These are phyloP conservation scores for Boletus nobilissimus DNA, from an alignment of 1,284 basidiomycete genomes.

Conservation along the genomic window DNA sequence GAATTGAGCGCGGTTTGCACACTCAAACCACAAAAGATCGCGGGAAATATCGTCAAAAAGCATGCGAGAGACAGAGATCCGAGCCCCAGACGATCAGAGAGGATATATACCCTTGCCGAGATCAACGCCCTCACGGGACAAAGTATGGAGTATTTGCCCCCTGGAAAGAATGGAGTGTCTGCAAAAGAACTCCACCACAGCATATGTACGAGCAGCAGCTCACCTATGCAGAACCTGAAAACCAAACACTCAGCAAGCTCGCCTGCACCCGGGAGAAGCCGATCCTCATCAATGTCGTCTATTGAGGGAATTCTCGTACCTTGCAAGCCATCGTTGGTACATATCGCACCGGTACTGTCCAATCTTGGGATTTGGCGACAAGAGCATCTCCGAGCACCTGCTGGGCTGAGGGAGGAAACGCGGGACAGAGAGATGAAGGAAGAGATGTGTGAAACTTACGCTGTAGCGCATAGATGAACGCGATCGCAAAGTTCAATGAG, in stretches of 20 bases:
- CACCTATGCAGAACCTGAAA: slow-evolving; percentile 34
- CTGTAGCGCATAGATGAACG: too few relatives aligned
- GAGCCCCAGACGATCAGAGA: slow-evolving; percentile 46
- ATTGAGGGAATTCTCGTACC: slow-evolving; percentile 62
- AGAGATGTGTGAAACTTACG: slow-evolving; percentile 52
- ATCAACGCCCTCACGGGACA: slow-evolving; percentile 46
- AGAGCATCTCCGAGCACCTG: slow-evolving; percentile 70
- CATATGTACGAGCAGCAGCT: slow-evolving; percentile 35
- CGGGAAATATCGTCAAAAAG: slow-evolving; percentile 29
- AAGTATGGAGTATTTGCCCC: slow-evolving; percentile 38
- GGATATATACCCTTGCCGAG: slow-evolving; percentile 49
- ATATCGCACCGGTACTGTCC: slow-evolving; percentile 64
- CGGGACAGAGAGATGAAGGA: slow-evolving; percentile 73
- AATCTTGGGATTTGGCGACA: slow-evolving; percentile 65
- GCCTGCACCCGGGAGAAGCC: slow-evolving; percentile 29
- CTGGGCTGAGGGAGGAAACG: slow-evolving; percentile 67
- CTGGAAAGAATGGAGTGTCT: slow-evolving; percentile 26
- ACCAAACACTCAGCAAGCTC: slow-evolving; percentile 28
- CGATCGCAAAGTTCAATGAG: too few relatives aligned
- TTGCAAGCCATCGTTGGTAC: slow-evolving; percentile 67
- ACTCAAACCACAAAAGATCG: slow-evolving; percentile 35
- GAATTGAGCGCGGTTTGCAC: slow-evolving; percentile 33
- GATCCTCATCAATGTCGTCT: slow-evolving; percentile 50
- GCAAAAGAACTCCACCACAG: slow-evolving; percentile 27
- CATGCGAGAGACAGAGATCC: slow-evolving; percentile 35